Evolutionary conservation across 169 alveolate species (phyloP).

Genomic region (Babesia ovata): DNA sequence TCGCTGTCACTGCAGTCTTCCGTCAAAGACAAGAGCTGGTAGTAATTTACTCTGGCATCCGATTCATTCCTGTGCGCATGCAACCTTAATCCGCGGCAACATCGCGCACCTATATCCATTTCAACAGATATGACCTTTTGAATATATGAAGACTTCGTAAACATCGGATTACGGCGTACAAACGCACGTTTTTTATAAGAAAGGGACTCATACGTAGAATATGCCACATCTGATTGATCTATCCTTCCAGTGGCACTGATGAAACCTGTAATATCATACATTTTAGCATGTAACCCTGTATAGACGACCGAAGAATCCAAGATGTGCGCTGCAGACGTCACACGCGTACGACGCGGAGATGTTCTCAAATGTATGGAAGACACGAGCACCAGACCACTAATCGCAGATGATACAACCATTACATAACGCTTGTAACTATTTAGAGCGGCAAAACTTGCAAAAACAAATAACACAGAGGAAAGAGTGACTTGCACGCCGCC

Average conservation of each 20-base stretch:
- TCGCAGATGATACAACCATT: not conserved
- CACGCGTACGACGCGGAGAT: not conserved
- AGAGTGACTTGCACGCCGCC: not conserved
- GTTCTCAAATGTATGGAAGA: not conserved
- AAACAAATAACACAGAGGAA: not conserved
- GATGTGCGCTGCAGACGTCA: not conserved
- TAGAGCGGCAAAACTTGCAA: too few relatives aligned
- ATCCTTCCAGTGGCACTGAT: not conserved
- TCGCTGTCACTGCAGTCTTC: slow-evolving; percentile 43
- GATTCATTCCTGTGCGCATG: not conserved
- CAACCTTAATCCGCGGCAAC: not conserved
- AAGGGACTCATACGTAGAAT: not conserved
- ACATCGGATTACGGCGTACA: not conserved
- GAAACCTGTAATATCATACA: not conserved
- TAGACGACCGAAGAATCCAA: not conserved
- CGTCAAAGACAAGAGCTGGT: slow-evolving; percentile 49
- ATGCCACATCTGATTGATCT: not conserved
- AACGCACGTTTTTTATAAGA: not conserved
- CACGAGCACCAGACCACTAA: not conserved
- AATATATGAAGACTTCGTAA: not conserved
- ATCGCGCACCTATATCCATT: not conserved
- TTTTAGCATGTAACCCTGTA: not conserved
- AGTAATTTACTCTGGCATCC: slow-evolving; percentile 28
- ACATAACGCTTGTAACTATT: not conserved
- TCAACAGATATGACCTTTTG: too few relatives aligned